Percentiles rank a stretch among this genome's conserved stretches.
phyloP scores from a whole-genome alignment of 805 yeast species.

The Candida anglica region DNA sequence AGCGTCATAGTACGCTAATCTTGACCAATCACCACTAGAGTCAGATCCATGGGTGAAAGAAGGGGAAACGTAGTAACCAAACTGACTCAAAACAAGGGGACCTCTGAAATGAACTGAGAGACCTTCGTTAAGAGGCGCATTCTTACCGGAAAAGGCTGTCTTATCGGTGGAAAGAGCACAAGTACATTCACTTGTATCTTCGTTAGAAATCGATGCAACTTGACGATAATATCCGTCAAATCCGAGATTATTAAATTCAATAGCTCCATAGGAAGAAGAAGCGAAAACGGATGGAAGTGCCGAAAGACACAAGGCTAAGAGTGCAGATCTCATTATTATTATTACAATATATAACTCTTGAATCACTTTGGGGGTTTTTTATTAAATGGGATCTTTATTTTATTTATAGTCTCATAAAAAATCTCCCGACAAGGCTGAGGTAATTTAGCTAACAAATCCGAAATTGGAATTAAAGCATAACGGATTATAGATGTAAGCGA shows the following conservation, averaged over 20 bases:
- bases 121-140: constrained; percentile 65
- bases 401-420: no score
- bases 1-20: constrained; percentile 59
- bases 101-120: constrained; percentile 78
- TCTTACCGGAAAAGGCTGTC: constrained; percentile 49
- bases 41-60: constrained; percentile 31
- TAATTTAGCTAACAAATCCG: no score
- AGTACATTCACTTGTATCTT: constrained; percentile 41
- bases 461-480: no score
- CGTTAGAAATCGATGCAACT: constrained; percentile 41
- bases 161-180: constrained; percentile 38
- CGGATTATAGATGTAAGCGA: no score
- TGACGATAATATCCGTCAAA: constrained; percentile 48
- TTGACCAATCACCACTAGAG: constrained; percentile 47
- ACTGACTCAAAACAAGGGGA: constrained; percentile 56
- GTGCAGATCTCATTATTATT: not conserved
- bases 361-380: no score
- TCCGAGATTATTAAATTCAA: constrained; percentile 55
- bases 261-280: constrained; percentile 5
- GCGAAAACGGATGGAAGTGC: no score
- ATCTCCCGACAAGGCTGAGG: no score
- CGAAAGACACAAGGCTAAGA: not conserved
- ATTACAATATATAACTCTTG: no score
- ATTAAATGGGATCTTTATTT: no score
- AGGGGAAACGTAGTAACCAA: constrained; percentile 56